Evolutionary conservation across 805 yeast species (phyloP), one percentile per base, ranked within the genome.

Genomic region (Aciculoconidium aculeatum): DNA sequence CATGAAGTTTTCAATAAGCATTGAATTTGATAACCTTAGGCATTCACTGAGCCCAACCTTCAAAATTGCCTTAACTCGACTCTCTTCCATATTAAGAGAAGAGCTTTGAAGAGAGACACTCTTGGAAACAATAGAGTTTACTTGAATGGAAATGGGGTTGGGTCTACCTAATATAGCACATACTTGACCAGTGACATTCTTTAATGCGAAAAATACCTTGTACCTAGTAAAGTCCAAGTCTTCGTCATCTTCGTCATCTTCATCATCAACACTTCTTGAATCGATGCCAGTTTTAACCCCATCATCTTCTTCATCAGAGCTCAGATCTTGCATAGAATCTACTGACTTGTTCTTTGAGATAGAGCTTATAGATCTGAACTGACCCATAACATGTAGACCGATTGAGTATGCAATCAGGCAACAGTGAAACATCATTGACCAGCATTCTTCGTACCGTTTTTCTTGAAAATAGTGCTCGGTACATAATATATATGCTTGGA

Each of bases 151-250:
- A 7, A 72, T 70, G 1, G 77, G 77, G 37, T 70, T 71, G 3
- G 77, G 77, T 37, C 77, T 53, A 6, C 77, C 76, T 15, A 70
- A 50, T 10, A 70, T 65, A 1, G 75, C 66, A 41, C 76, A 70
- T 11, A 68, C 41, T 19, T 68, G 70, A 2, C 72, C 68, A n/a
- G 66, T 53, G 15, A 67, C 50, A 35, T 65, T 60, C 37, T 67
- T 65, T 31, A 71, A 55, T 2, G 70, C 70, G 33, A 69, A 66
- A 75, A 76, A 72, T 5, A 69, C 55, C 24, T 71, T 60, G 11
- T 67, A 58, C 30, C 69, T 55, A 15, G 42, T 44, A 5, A 57
- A 35, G 31, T 22, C 56, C 59, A 25, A 26, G 11, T 49, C 53
- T n/a, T 52, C 56, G 25, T 47, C 53, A 8, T 37, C 42, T 40